Evolutionary conservation across 768 basidiomycete genomes (phyloP).

Genomic region (Pilatotrama ljubarskyi): DNA sequence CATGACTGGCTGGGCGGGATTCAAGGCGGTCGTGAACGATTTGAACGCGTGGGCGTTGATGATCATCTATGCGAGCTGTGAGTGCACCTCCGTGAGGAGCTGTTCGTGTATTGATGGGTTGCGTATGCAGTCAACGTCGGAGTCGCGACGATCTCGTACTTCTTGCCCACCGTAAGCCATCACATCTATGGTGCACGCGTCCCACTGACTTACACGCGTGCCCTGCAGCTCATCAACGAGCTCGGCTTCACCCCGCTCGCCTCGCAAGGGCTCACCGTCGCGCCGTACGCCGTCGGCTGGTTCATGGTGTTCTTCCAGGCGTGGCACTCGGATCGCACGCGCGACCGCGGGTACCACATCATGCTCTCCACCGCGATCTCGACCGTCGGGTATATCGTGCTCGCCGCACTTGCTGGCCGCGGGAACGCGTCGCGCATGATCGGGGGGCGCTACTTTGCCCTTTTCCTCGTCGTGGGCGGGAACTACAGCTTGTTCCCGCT

Average conservation of each 20-base stretch:
- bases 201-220: neutral
- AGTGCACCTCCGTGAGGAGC: neutral
- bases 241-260: conserved; percentile 58
- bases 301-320: conserved; percentile 55
- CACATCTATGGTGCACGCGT: neutral
- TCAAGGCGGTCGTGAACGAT: conserved; percentile 53
- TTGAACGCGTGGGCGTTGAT: conserved; percentile 54
- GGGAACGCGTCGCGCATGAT: conserved; percentile 48
- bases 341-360: conserved; percentile 56
- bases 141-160: conserved; percentile 56
- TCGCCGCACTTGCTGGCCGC: conserved; percentile 39
- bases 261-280: conserved; percentile 59
- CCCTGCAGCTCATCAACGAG: conserved; percentile 47
- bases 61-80: conserved; percentile 47
- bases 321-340: conserved; percentile 54
- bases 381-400: conserved; percentile 53
- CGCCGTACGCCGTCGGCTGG: conserved; percentile 58
- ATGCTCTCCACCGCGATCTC: conserved; percentile 49
- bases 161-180: conserved; percentile 49
- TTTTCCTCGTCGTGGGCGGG: conserved; percentile 57
- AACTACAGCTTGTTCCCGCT: conserved; percentile 57
- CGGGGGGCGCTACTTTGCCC: conserved; percentile 56
- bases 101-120: neutral
- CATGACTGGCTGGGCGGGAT: conserved; percentile 55
- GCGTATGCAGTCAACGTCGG: conserved; percentile 50